phyloP scores from a whole-genome alignment of 768 basidiomycete genomes.

The Lactifluus pinguis region DNA sequence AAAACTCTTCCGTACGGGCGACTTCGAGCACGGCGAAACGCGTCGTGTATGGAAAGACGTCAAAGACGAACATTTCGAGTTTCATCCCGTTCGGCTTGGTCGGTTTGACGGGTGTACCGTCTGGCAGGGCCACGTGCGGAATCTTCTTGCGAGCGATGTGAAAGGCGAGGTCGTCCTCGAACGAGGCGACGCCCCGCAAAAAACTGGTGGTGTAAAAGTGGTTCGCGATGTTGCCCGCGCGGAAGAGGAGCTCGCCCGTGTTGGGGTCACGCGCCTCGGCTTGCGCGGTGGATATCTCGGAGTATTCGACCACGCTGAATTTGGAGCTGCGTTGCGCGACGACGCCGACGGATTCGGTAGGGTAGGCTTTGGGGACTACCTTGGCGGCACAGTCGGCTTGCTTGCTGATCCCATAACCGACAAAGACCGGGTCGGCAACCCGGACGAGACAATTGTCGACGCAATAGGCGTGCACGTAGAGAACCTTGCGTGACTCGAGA shows the following conservation, averaged over 20 bases:
- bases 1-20: slow-evolving; percentile 82
- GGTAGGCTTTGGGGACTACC: slow-evolving; percentile 82
- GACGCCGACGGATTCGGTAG: slow-evolving; percentile 92
- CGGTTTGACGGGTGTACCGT: slow-evolving; percentile 69
- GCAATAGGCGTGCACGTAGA: slow-evolving; percentile 91
- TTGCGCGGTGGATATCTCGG: slow-evolving; percentile 85
- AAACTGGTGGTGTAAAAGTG: slow-evolving; percentile 93
- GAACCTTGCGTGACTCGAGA: slow-evolving; percentile 61
- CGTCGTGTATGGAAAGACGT: slow-evolving; percentile 90
- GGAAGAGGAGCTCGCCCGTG: slow-evolving; percentile 75
- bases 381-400: slow-evolving; percentile 90
- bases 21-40: slow-evolving; percentile 85
- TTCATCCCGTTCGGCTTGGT: slow-evolving; percentile 97
- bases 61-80: slow-evolving; percentile 96
- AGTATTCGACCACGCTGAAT: slow-evolving; percentile 94
- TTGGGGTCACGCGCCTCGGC: slow-evolving; percentile 63
- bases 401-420: slow-evolving; percentile 88
- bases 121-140: slow-evolving; percentile 60
- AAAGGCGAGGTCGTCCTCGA: slow-evolving; percentile 87
- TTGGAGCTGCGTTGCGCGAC: slow-evolving; percentile 77
- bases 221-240: slow-evolving; percentile 95
- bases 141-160: slow-evolving; percentile 99
- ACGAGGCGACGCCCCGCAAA: slow-evolving; percentile 65
- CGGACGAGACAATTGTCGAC: slow-evolving; percentile 99
- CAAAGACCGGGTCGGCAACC: slow-evolving; percentile 94